Conservation (phyloP, 176 grass and related monocot genomes). For the Zizania latifolia region DNA sequence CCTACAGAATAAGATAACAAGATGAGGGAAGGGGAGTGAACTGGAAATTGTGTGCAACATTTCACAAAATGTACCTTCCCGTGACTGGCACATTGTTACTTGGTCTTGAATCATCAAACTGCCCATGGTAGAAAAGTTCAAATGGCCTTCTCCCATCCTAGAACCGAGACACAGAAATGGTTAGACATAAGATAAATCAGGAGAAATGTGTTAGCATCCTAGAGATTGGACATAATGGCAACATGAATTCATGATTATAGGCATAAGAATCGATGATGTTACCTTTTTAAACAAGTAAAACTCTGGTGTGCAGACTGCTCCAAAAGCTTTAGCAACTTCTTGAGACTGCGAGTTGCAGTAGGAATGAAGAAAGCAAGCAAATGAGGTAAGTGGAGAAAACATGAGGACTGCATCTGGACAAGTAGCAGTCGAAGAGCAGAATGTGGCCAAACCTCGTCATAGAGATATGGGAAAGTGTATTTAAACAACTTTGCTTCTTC, state of each 20-base stretch:
- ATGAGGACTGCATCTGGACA: neutral
- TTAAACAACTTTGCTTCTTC: constrained; percentile 73
- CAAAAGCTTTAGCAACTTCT: constrained; percentile 81
- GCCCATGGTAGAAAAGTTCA: constrained; percentile 85
- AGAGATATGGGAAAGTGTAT: constrained; percentile 84
- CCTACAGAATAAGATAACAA: constrained; percentile 27
- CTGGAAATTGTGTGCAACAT: neutral
- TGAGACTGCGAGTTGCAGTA: constrained; percentile 46
- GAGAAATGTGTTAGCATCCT: neutral
- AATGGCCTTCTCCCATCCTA: constrained; percentile 83
- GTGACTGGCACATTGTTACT: constrained; percentile 69
- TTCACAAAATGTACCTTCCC: constrained; percentile 53
- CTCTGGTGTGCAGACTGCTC: constrained; percentile 85
- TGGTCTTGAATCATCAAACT: constrained; percentile 90
- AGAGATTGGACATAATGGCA: neutral
- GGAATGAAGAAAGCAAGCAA: too few species aligned
- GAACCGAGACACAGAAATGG: neutral
- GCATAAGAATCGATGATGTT: neutral
- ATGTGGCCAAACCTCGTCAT: constrained; percentile 56
- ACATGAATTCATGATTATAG: neutral
- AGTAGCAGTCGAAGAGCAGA: neutral
- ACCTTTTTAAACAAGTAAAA: constrained; percentile 96
- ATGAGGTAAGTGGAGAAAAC: neutral
- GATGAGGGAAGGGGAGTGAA: neutral
- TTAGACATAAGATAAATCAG: constrained; percentile 1